Percentiles rank a stretch among this genome's conserved stretches.
phyloP scores from a whole-genome alignment of 345 rosid species.

The Sonneratia caseolaris region DNA sequence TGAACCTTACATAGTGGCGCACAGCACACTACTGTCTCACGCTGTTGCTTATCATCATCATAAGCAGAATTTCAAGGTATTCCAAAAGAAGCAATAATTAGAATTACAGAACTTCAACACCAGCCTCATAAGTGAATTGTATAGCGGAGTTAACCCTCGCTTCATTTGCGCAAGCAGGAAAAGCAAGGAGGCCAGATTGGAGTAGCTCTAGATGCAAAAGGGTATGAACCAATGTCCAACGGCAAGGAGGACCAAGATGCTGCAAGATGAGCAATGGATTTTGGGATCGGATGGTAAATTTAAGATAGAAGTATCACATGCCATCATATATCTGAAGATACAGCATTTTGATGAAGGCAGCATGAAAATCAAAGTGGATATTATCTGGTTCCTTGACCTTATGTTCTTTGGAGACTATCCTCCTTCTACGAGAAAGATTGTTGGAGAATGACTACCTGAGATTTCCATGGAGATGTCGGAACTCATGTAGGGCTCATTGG shows the following conservation, averaged over 20 bases:
- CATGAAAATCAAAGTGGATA: slow-evolving; percentile 9
- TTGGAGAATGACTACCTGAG: slow-evolving; percentile 59
- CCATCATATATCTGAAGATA: neutral
- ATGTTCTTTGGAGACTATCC: slow-evolving; percentile 75
- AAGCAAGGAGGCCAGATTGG: slow-evolving; percentile 68
- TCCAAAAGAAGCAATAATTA: neutral
- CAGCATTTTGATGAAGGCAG: neutral
- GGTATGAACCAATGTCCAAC: slow-evolving; percentile 68
- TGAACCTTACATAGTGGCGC: slow-evolving; percentile 80
- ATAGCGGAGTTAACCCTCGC: neutral
- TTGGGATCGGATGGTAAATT: slow-evolving; percentile 69
- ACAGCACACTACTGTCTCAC: slow-evolving; percentile 74
- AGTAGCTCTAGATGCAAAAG: slow-evolving; percentile 69
- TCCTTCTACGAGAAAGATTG: slow-evolving; percentile 55
- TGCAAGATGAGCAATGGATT: slow-evolving; percentile 73
- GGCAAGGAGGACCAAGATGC: slow-evolving; percentile 72
- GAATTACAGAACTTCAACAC: neutral
- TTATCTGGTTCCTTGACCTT: slow-evolving; percentile 87
- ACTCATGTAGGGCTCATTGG: slow-evolving; percentile 37
- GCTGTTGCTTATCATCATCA: slow-evolving; percentile 67
- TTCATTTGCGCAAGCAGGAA: slow-evolving; percentile 24
- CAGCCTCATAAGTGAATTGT: neutral
- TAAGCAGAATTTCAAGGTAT: slow-evolving; percentile 56
- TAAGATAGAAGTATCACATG: neutral
- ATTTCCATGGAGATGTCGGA: slow-evolving; percentile 46